A percentile compares a stretch with the other conserved stretches of the same genome.
phyloP scores from a whole-genome alignment of 148 eudicot genomes.

The Amaranthus cruentus region DNA sequence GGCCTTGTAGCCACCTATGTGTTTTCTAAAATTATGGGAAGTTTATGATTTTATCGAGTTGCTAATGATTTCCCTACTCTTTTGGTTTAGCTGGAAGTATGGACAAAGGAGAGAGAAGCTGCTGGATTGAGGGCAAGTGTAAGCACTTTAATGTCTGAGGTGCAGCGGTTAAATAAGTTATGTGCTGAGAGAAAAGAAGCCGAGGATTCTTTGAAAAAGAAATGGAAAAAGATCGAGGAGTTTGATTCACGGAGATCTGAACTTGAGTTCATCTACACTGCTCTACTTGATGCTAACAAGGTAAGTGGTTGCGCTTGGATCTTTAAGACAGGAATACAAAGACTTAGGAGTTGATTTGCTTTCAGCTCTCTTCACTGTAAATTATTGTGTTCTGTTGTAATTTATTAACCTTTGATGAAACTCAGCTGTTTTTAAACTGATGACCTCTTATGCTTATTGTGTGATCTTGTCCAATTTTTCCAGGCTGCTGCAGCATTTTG shows the following conservation, averaged over 20 bases:
- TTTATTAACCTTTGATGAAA: not conserved
- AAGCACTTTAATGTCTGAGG: constrained; percentile 80
- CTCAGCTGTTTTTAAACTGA: not conserved
- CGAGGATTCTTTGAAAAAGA: constrained; percentile 85
- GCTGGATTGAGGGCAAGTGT: constrained; percentile 92
- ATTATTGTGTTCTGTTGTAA: not conserved
- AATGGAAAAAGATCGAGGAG: constrained; percentile 99
- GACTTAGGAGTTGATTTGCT: not conserved
- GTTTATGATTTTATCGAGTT: not conserved
- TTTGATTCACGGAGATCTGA: constrained; percentile 96
- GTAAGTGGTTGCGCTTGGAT: constrained; percentile 31
- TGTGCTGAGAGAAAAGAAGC: constrained; percentile 97
- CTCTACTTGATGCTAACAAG: constrained; percentile 83
- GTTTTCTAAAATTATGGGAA: not conserved
- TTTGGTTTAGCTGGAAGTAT: constrained; percentile 74
- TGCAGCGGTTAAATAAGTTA: constrained; percentile 72
- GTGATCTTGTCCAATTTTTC: constrained; percentile 1
- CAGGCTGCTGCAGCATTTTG: constrained; percentile 96
- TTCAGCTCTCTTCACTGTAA: not conserved
- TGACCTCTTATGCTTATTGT: not conserved
- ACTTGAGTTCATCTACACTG: constrained; percentile 74
- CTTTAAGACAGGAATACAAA: not conserved
- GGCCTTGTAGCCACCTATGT: not conserved
- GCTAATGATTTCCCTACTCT: constrained; percentile 15
- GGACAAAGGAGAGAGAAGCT: constrained; percentile 96